Evolutionary conservation across 306 rosid species (phyloP), one percentile per base, ranked within the genome.

Genomic region (Fragaria ananassa): DNA sequence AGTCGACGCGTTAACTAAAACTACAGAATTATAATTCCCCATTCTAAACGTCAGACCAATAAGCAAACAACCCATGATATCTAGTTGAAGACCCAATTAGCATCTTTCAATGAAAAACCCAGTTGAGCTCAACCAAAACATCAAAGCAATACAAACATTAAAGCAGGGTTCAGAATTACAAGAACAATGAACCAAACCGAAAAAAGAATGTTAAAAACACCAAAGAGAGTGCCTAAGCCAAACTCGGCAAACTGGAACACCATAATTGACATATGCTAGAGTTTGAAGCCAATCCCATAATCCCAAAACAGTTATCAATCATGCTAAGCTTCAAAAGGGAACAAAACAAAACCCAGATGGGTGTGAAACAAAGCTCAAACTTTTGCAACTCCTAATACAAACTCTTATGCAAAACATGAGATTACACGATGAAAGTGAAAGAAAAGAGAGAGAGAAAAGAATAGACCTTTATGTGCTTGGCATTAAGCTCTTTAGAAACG

Each of bases 401-500:
- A 57, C 14, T 6, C 12, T 17, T 35, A 18, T 17, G 25, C 69
- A 64, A 18, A 41, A 49, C 71, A 50, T 19, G 47, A 19, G 51
- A 65, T 17, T 19, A 35, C 9, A 45, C 0, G 27, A 14, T 15
- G 37, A 18, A 14, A 49, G 34, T 23, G 64, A 25, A 5, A n/a
- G 5, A 37, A 1, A 8, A 1, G n/a, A 3, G 46, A 23, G 67
- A 66, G 27, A 66, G 27, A 65, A 15, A 31, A 29, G 23, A 17
- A 63, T 23, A 64, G 69, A 90, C 96, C 98, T 90, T 93, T 82
- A 89, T 89, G 86, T 93, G 98, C 74, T 54, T 86, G 72, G 93
- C 91, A 85, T 89, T 93, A 67, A 93, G 98, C 80, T 93, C 98
- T 74, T 93, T 93, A 47, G 98, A 73, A 69, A 93, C 98, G 89